Conservation (phyloP, 805 yeast genomes). For the Kluyveromyces dobzhanskii region DNA sequence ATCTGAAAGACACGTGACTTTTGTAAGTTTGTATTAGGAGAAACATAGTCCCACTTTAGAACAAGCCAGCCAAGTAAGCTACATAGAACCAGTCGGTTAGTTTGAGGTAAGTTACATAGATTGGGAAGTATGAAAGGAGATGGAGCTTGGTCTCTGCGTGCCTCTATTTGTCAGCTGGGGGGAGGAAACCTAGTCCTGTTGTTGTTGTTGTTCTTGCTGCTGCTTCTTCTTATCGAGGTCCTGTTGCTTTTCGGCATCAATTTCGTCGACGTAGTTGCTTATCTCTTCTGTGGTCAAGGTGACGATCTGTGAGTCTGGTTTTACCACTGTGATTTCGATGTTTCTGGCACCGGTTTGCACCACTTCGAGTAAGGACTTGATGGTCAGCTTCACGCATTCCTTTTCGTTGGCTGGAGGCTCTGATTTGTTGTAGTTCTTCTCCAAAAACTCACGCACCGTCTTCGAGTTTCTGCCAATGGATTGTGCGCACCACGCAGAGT, state of each 20-base stretch:
- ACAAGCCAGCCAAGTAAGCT: no score
- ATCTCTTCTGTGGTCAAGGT: slow-evolving; percentile 62
- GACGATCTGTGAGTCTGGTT: slow-evolving; percentile 54
- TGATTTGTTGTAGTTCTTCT: slow-evolving; percentile 64
- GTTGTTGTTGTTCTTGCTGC: not conserved
- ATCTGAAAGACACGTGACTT: no score
- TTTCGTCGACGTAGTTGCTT: slow-evolving; percentile 63
- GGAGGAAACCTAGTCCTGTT: no score
- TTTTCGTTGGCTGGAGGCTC: slow-evolving; percentile 49
- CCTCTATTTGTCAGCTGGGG: no score
- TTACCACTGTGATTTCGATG: slow-evolving; percentile 84
- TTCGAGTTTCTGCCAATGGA: slow-evolving; percentile 93
- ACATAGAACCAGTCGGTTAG: no score
- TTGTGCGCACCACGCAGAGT: slow-evolving; percentile 96
- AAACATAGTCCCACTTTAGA: no score
- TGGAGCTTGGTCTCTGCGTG: no score
- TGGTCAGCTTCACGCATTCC: slow-evolving; percentile 69
- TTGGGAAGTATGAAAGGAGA: no score
- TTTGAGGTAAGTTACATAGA: no score
- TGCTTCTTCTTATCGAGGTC: slow-evolving; percentile 46
- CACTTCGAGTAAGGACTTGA: slow-evolving; percentile 84
- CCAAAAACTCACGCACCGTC: slow-evolving; percentile 91
- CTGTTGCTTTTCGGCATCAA: slow-evolving; percentile 81
- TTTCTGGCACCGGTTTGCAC: slow-evolving; percentile 97
- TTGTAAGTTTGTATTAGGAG: no score